Evolutionary conservation across 2,329 filamentous ascomycete species (phyloP).

Genomic region (Penicillium sp.): DNA sequence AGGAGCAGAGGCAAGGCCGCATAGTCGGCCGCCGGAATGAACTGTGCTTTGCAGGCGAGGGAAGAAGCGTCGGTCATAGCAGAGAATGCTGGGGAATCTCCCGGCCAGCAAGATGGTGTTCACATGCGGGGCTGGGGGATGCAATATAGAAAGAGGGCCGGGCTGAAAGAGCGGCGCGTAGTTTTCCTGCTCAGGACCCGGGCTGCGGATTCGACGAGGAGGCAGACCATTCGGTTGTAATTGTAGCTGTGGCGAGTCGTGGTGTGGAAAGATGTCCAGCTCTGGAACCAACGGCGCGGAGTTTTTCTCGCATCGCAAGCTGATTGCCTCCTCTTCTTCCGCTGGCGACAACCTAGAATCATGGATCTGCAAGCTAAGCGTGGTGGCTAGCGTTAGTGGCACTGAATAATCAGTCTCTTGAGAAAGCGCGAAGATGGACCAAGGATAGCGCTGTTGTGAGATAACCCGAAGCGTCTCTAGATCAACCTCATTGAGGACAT

Average conservation of each 20-base stretch:
- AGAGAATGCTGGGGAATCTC: slow-evolving; percentile 81
- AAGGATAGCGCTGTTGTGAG: slow-evolving; percentile 70
- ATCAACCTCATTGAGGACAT: slow-evolving; percentile 77
- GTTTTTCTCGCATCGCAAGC: slow-evolving; percentile 33
- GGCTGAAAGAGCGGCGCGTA: slow-evolving; percentile 77
- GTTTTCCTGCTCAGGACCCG: slow-evolving; percentile 33
- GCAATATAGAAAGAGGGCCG: slow-evolving; percentile 77
- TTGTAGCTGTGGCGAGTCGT: slow-evolving; percentile 33
- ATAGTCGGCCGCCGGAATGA: slow-evolving; percentile 78
- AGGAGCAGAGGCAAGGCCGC: slow-evolving; percentile 66
- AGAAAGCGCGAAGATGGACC: slow-evolving; percentile 80
- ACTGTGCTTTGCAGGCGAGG: slow-evolving; percentile 74
- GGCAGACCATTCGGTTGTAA: slow-evolving; percentile 34
- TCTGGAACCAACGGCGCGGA: slow-evolving; percentile 25
- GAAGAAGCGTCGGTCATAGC: slow-evolving; percentile 86
- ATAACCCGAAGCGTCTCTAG: slow-evolving; percentile 69
- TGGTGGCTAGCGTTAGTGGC: slow-evolving; percentile 81
- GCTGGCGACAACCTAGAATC: slow-evolving; percentile 60
- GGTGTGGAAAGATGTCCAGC: slow-evolving; percentile 31
- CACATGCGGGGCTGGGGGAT: slow-evolving; percentile 63
- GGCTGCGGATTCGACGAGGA: slow-evolving; percentile 39
- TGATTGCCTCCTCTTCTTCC: slow-evolving; percentile 38
- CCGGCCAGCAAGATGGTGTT: slow-evolving; percentile 87
- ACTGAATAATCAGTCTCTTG: slow-evolving; percentile 60
- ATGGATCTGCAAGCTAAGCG: slow-evolving; percentile 75